Evolutionary conservation across 345 rosid species (phyloP).

Genomic region (Anacardium occidentale): DNA sequence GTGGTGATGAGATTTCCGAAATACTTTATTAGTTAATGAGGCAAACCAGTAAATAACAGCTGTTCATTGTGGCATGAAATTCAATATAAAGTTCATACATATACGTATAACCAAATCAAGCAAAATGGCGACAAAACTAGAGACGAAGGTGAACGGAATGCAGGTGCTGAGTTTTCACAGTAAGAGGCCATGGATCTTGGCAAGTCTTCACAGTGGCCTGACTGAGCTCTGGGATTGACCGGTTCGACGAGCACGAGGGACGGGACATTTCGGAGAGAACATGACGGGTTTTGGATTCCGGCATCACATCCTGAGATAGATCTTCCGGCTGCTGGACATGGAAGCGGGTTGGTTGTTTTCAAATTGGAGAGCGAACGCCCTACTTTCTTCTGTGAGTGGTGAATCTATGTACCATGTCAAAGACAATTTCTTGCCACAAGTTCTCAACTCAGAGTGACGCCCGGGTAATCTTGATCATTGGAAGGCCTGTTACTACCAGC

Average conservation of each 20-base stretch:
- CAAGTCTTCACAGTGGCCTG: constrained; percentile 19
- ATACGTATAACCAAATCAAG: too few species aligned
- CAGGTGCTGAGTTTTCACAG: constrained; percentile 20
- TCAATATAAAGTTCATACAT: too few species aligned
- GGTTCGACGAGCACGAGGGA: constrained; percentile 1
- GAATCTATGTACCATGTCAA: constrained; percentile 47
- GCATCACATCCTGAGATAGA: constrained; percentile 65
- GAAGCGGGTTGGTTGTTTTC: constrained; percentile 60
- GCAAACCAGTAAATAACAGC: too few species aligned
- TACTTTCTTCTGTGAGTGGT: constrained; percentile 56
- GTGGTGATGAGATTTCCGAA: too few species aligned
- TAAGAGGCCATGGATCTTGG: constrained; percentile 19
- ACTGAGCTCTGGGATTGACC: constrained; percentile 21
- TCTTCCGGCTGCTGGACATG: constrained; percentile 68
- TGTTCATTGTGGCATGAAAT: too few species aligned
- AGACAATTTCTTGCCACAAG: constrained; percentile 53
- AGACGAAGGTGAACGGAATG: constrained; percentile 21
- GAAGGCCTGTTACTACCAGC: constrained; percentile 68
- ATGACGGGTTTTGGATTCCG: constrained; percentile 63
- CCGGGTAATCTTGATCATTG: constrained; percentile 52
- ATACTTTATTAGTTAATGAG: too few species aligned
- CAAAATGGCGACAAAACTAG: constrained; percentile 18
- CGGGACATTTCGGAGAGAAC: constrained; percentile 65
- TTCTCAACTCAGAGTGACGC: constrained; percentile 51
- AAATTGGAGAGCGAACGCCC: constrained; percentile 60